These are phyloP conservation scores for Lasiodiplodia theobromae DNA, from an alignment of 2,329 filamentous ascomycete genomes.

Conservation along the genomic window DNA sequence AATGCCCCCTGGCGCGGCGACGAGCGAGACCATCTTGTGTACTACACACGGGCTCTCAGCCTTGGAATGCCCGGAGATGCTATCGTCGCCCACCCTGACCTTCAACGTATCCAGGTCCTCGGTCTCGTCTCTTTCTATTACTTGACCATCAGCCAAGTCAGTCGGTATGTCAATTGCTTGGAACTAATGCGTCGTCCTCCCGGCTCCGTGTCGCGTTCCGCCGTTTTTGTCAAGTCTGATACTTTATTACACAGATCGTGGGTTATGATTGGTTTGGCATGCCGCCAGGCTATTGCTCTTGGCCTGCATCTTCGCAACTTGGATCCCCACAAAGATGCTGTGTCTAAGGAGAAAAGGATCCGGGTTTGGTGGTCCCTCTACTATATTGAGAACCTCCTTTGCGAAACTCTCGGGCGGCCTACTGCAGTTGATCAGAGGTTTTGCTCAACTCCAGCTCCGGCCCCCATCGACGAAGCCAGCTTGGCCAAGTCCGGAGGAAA, in stretches of 20 bases:
- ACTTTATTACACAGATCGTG: slow-evolving; percentile 42
- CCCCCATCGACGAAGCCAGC: slow-evolving; percentile 37
- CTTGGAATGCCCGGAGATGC: slow-evolving; percentile 40
- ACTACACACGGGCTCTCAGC: slow-evolving; percentile 45
- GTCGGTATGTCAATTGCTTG: slow-evolving; percentile 41
- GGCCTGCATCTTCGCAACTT: slow-evolving; percentile 49
- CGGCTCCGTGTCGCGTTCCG: not conserved
- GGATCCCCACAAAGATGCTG: slow-evolving; percentile 35
- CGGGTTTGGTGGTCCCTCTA: slow-evolving; percentile 52
- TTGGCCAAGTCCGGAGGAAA: not conserved
- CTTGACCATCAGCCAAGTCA: slow-evolving; percentile 48
- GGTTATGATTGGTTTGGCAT: slow-evolving; percentile 44
- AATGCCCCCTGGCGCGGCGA: slow-evolving; percentile 33
- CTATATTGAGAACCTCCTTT: slow-evolving; percentile 45
- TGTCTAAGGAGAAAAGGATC: slow-evolving; percentile 43
- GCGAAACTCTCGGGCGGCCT: slow-evolving; percentile 48
- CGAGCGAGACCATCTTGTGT: slow-evolving; percentile 46
- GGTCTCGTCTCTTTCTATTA: slow-evolving; percentile 50
- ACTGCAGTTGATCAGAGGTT: slow-evolving; percentile 40
- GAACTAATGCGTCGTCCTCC: not conserved
- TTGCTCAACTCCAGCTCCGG: slow-evolving; percentile 43
- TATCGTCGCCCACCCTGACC: slow-evolving; percentile 42
- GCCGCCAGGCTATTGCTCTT: slow-evolving; percentile 44
- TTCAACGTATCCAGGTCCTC: slow-evolving; percentile 48
- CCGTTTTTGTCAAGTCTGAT: not conserved